Evolutionary conservation across 2,329 filamentous ascomycete genomes (phyloP).

Genomic region (Calonectria fujianensis): DNA sequence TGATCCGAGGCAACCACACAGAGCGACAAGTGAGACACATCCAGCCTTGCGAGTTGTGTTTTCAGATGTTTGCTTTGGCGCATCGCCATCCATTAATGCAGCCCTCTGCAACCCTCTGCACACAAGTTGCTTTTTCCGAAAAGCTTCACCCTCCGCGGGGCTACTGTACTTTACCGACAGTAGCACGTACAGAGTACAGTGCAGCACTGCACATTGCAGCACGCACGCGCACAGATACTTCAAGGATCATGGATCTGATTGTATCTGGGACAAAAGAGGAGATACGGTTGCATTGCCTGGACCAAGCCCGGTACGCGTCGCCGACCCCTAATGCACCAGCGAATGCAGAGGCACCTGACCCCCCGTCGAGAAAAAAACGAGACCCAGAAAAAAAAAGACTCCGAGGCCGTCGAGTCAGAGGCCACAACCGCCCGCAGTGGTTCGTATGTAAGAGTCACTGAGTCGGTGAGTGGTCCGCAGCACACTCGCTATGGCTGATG

Average conservation of each 20-base stretch:
- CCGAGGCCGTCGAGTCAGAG: constrained; percentile 40
- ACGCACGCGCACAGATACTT: constrained; percentile 14
- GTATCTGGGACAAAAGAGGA: constrained; percentile 39
- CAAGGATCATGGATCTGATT: constrained; percentile 41
- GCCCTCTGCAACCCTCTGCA: constrained; percentile 37
- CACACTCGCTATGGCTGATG: constrained; percentile 32
- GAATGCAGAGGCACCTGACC: constrained; percentile 34
- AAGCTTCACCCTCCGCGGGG: constrained; percentile 7
- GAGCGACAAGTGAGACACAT: constrained; percentile 40
- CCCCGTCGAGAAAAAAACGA: constrained; percentile 18
- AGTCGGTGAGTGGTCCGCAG: constrained; percentile 55
- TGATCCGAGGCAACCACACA: constrained; percentile 41
- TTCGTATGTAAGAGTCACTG: constrained; percentile 51
- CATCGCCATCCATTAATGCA: not conserved
- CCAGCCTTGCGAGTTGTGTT: constrained; percentile 45
- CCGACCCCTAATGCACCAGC: constrained; percentile 28
- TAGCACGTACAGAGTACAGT: constrained; percentile 28
- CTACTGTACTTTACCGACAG: constrained; percentile 12
- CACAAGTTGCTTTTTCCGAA: constrained; percentile 26
- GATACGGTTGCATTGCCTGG: constrained; percentile 32
- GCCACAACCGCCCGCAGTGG: constrained; percentile 48
- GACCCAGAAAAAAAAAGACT: constrained; percentile 36
- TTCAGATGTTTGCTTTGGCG: constrained; percentile 29
- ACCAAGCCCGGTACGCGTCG: constrained; percentile 34
- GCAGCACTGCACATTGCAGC: constrained; percentile 4